Conservation (phyloP, 352 stramenopile species). For the Globisporangium echinulatum region DNA sequence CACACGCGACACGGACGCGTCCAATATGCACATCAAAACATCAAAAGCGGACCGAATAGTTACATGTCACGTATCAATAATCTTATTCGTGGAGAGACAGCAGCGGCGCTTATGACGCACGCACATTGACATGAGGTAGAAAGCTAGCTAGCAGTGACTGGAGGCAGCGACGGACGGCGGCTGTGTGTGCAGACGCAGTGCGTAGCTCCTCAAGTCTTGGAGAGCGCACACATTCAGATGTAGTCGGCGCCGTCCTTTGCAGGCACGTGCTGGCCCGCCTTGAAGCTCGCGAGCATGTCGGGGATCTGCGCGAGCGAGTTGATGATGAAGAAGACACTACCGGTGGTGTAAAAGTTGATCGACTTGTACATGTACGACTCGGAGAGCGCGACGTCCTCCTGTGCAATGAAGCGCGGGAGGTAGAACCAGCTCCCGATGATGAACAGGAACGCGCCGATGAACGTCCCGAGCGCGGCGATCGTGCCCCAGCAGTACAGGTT, state of each 20-base stretch:
- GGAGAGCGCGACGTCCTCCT: slow-evolving; percentile 33
- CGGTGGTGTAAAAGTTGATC: slow-evolving; percentile 68
- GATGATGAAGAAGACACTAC: slow-evolving; percentile 76
- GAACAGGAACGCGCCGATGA: slow-evolving; percentile 63
- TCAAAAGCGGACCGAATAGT: too few species aligned
- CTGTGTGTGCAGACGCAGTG: too few species aligned
- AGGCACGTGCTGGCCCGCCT: slow-evolving; percentile 14
- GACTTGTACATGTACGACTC: slow-evolving; percentile 70
- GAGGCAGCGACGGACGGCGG: too few species aligned
- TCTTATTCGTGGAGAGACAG: too few species aligned
- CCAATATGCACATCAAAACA: too few species aligned
- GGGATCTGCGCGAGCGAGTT: slow-evolving; percentile 53
- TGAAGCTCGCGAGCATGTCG: slow-evolving; percentile 40
- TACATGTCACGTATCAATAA: too few species aligned
- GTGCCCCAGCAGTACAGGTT: slow-evolving; percentile 55
- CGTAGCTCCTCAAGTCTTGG: too few species aligned
- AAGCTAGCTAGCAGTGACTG: too few species aligned
- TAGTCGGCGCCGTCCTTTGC: slow-evolving; percentile 24
- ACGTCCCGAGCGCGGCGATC: slow-evolving; percentile 40
- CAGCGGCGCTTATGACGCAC: too few species aligned
- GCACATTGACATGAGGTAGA: too few species aligned
- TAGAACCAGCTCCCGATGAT: slow-evolving; percentile 80
- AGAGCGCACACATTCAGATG: slow-evolving; percentile 9
- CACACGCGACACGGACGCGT: too few species aligned
- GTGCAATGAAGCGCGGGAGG: slow-evolving; percentile 65